Evolutionary conservation across 129 eudicot genomes (phyloP), one percentile per base, ranked within the genome.

Genomic region (Artemisia annua): DNA sequence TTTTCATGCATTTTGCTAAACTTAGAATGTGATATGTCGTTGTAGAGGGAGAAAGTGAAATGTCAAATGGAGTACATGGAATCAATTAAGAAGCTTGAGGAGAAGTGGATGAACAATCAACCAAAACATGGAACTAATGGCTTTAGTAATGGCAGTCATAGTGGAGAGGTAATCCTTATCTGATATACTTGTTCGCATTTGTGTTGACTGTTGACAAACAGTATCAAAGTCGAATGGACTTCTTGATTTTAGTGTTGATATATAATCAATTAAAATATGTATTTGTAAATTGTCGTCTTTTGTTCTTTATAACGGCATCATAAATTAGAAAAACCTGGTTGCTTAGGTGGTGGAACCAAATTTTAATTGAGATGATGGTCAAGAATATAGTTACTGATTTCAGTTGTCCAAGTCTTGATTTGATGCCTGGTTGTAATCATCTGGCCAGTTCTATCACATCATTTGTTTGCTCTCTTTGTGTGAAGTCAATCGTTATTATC

Each of bases 21-120:
- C 32, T 26, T 79, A 24, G 13, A 65, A 63, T 79, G 64, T 18
- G 66, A 1, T 63, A 32, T 78, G 32, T 70, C 17, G 44, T 53
- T 75, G 59, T 75, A 95, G 99, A 91, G 90, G 86, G 99, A 95
- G 85, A 91, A 88, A 80, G 68, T 81, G 76, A 95, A 91, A 78
- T 95, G 97, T 63, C 99, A 95, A 82, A 88, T 88, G 97, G 99
- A 95, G 52, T 95, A 95, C 83, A 86, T 91, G 92, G 99, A 95
- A 78, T 95, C 99, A 28, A 91, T 95, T 44, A 91, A 95, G 79
- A 81, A 91, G 88, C 97, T 95, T 5, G 99, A 95, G 81, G 99
- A 95, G 82, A 95, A 91, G 78, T 95, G 96, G 97, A 76, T 83
- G 78, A 64, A 75, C 69, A 95, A 91, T 77, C 91, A 88, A 64